Evolutionary conservation across 805 yeast genomes (phyloP).

Genomic region (Ogataea minuta): DNA sequence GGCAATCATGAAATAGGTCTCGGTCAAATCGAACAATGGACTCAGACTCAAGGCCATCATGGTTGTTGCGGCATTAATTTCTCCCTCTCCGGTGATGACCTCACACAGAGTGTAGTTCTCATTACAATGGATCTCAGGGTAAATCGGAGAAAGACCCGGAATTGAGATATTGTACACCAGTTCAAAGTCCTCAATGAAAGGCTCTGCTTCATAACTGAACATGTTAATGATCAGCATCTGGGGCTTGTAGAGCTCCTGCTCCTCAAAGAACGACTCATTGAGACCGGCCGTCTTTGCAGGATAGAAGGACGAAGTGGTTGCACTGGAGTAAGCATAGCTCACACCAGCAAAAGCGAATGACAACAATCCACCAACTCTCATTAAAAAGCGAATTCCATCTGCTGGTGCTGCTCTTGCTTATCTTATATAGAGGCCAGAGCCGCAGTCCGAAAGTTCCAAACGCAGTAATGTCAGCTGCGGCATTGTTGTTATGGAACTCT

Average conservation of each 20-base stretch:
- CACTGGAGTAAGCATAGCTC: constrained; percentile 14
- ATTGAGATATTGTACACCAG: constrained; percentile 53
- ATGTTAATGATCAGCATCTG: constrained; percentile 54
- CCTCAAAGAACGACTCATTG: constrained; percentile 22
- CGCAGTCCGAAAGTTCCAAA: constrained; percentile 1
- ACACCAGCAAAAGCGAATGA: constrained; percentile 11
- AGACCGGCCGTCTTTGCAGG: constrained; percentile 25
- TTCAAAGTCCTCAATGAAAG: constrained; percentile 49
- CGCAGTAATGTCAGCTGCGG: neutral
- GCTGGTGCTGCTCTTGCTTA: constrained; percentile 3
- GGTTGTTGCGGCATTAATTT: constrained; percentile 63
- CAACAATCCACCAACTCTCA: constrained; percentile 11
- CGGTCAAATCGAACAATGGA: constrained; percentile 54
- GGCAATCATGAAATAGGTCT: constrained; percentile 60
- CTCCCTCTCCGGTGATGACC: constrained; percentile 68
- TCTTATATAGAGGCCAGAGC: constrained; percentile 1
- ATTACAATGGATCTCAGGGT: constrained; percentile 56
- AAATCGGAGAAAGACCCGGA: constrained; percentile 65
- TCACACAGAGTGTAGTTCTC: constrained; percentile 54
- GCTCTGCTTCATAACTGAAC: constrained; percentile 51
- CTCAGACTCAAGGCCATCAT: constrained; percentile 52
- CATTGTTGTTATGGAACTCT: too few relatives aligned
- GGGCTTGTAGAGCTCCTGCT: constrained; percentile 42
- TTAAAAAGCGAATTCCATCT: constrained; percentile 4
- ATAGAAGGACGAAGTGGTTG: constrained; percentile 15